phyloP scores from a whole-genome alignment of 352 stramenopile genomes.

The Phytophthora hybrid region DNA sequence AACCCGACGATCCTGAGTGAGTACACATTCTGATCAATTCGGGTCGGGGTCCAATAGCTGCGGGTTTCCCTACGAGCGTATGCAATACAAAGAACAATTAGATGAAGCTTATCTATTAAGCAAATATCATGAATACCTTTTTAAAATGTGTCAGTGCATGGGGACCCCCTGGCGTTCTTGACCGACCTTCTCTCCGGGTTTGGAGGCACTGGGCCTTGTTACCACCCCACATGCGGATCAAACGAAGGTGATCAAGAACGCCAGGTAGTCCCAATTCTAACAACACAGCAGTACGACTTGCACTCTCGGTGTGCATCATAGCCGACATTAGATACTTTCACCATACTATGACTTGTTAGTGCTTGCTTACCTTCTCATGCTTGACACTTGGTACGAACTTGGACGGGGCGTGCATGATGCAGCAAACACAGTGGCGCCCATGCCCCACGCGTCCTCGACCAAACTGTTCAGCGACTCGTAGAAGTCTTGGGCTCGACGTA shows the following conservation, averaged over 20 bases:
- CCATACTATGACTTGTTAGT: not conserved
- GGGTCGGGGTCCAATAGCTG: slow-evolving; percentile 7
- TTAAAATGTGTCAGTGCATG: not conserved
- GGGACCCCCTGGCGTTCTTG: not conserved
- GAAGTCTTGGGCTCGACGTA: not conserved
- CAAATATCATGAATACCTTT: slow-evolving; percentile 17
- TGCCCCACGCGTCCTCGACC: not conserved
- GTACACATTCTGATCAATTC: slow-evolving; percentile 22
- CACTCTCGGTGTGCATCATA: not conserved
- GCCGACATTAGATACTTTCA: not conserved
- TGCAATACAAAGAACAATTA: slow-evolving; percentile 24
- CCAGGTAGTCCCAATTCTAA: not conserved
- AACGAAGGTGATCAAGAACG: not conserved
- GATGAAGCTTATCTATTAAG: slow-evolving; percentile 10
- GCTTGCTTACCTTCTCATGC: not conserved
- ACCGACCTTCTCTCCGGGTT: slow-evolving; percentile 20
- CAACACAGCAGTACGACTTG: not conserved
- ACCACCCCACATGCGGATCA: slow-evolving; percentile 26
- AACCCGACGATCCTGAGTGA: slow-evolving; percentile 16
- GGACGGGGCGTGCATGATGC: not conserved
- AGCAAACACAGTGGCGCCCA: not conserved
- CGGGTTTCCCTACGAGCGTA: slow-evolving; percentile 24
- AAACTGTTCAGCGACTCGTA: not conserved
- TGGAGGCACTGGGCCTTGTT: slow-evolving; percentile 27
- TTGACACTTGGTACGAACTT: not conserved